phyloP scores from a whole-genome alignment of 305 asterid genomes.

The Galium porrigens region DNA sequence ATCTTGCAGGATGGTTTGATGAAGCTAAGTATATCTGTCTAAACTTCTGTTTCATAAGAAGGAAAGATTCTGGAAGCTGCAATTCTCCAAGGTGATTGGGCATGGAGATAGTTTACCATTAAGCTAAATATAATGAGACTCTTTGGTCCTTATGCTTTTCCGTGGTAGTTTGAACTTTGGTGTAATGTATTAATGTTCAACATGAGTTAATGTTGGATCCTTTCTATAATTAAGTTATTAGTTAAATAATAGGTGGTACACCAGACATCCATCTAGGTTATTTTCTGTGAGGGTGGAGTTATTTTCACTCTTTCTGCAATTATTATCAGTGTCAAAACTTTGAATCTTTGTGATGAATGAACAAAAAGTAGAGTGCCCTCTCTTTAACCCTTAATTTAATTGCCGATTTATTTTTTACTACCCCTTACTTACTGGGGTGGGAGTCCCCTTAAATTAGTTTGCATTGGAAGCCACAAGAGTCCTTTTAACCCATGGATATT shows the following conservation, averaged over 20 bases:
- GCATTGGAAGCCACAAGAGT: neutral
- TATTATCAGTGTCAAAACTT: neutral
- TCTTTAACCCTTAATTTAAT: neutral
- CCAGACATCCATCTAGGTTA: neutral
- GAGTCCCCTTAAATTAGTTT: neutral
- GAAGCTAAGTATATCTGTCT: constrained; percentile 10
- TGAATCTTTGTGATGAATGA: neutral
- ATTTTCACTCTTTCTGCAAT: neutral
- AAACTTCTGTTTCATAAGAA: constrained; percentile 8
- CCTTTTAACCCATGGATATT: neutral
- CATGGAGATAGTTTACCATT: constrained; percentile 7
- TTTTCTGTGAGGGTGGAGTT: neutral
- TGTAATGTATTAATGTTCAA: constrained; percentile 3
- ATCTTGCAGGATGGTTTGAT: constrained; percentile 19
- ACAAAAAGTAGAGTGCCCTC: neutral
- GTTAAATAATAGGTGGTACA: neutral
- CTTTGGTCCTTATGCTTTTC: neutral
- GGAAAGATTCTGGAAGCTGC: constrained; percentile 14
- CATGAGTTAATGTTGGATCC: constrained; percentile 1
- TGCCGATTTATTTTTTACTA: neutral
- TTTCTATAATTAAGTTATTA: neutral
- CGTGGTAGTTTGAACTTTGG: constrained; percentile 3
- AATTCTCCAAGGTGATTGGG: constrained; percentile 15
- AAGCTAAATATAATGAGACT: constrained; percentile 1
- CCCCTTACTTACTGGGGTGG: neutral